Percentiles rank a stretch among this genome's conserved stretches.
phyloP scores from a whole-genome alignment of 331 rosid genomes.

The Ulmus americana region DNA sequence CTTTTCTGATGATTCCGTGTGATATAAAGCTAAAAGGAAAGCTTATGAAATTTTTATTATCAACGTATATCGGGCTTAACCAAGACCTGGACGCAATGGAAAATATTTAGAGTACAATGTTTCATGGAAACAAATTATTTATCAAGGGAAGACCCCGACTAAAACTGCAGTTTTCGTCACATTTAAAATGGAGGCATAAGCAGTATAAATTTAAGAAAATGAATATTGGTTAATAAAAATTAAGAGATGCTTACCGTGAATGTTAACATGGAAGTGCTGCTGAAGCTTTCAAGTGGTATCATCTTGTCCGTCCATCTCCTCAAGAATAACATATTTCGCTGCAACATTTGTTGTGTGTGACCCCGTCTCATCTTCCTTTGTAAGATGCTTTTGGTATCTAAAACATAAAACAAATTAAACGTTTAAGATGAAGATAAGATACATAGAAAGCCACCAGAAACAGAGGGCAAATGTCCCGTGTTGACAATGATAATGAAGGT shows the following conservation, averaged over 20 bases:
- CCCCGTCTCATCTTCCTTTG: constrained; percentile 33
- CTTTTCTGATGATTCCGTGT: not conserved
- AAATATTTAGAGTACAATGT: not conserved
- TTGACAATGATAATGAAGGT: not conserved
- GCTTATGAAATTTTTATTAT: not conserved
- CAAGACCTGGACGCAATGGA: not conserved
- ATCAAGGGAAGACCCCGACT: not conserved
- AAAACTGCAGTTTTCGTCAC: not conserved
- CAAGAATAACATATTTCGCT: constrained; percentile 80
- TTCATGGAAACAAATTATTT: not conserved
- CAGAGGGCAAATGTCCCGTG: not conserved
- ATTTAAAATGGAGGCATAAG: not conserved
- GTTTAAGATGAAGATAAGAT: not conserved
- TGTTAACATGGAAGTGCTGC: constrained; percentile 8
- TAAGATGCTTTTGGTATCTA: constrained; percentile 61
- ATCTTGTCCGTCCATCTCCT: constrained; percentile 70
- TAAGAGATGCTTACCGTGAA: constrained; percentile 1
- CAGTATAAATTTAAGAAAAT: not conserved
- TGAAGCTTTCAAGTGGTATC: constrained; percentile 33
- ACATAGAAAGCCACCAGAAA: not conserved
- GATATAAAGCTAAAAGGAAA: not conserved
- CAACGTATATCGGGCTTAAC: not conserved
- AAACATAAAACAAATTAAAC: constrained; percentile 1
- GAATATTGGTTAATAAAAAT: not conserved
- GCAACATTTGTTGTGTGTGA: constrained; percentile 33